These are phyloP conservation scores for Dictyostelium intermedium DNA, from an alignment of 78 protist species.

Conservation along the genomic window DNA sequence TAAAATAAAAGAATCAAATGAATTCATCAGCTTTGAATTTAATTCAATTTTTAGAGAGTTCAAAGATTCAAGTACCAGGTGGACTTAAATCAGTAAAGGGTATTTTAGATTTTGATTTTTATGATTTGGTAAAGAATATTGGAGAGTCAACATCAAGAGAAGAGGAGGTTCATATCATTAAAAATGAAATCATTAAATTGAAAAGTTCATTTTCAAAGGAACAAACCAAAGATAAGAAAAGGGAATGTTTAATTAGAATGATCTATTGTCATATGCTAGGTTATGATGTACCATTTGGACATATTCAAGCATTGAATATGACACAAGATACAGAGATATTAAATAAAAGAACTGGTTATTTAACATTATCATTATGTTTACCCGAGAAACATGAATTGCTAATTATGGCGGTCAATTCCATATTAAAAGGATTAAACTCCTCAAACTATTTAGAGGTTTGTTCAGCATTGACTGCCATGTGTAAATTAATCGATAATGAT, in stretches of 20 bases:
- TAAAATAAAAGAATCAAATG: background rate
- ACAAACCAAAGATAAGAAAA: slow-evolving; percentile 20
- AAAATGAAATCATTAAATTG: slow-evolving; percentile 27
- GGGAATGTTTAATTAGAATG: slow-evolving; percentile 80
- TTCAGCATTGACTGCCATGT: slow-evolving; percentile 73
- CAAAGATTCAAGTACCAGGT: slow-evolving; percentile 46
- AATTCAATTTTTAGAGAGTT: slow-evolving; percentile 21
- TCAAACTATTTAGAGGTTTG: slow-evolving; percentile 56
- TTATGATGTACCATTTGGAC: slow-evolving; percentile 74
- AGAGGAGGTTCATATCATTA: slow-evolving; percentile 50
- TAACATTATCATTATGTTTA: slow-evolving; percentile 70
- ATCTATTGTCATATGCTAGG: slow-evolving; percentile 84
- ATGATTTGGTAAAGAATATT: slow-evolving; percentile 58
- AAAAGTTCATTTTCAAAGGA: slow-evolving; percentile 48
- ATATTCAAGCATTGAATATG: slow-evolving; percentile 76
- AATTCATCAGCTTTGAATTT: background rate
- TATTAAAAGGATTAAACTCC: slow-evolving; percentile 41
- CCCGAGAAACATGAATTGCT: slow-evolving; percentile 72
- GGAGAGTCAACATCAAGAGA: slow-evolving; percentile 65
- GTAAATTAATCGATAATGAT: slow-evolving; percentile 14
- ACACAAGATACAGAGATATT: slow-evolving; percentile 55
- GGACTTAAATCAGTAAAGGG: slow-evolving; percentile 36
- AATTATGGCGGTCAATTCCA: slow-evolving; percentile 76
- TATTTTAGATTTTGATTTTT: slow-evolving; percentile 69
- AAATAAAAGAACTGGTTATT: slow-evolving; percentile 78